Conservation (phyloP, 345 rosid genomes). For the Melaleuca quinquenervia region DNA sequence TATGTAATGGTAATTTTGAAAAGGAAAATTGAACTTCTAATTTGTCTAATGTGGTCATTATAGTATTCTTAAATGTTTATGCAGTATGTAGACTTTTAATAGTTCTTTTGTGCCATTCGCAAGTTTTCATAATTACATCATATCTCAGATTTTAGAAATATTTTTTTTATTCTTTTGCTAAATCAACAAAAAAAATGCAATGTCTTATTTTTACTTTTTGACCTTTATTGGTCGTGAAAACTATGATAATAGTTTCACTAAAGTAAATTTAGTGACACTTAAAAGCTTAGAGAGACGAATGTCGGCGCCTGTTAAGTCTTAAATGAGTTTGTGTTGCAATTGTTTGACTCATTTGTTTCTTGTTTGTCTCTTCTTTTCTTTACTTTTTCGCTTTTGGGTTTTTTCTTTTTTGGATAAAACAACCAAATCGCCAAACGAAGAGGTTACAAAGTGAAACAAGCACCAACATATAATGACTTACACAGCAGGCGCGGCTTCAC, state of each 20-base stretch:
- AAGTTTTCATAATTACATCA: not conserved
- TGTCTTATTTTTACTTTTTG: not conserved
- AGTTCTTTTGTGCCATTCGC: not conserved
- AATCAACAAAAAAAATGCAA: not conserved
- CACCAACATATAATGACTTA: not conserved
- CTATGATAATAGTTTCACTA: no score
- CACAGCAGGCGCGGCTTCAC: not conserved
- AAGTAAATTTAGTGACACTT: not conserved
- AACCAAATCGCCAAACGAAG: not conserved
- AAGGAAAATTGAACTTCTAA: not conserved
- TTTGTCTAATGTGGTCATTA: not conserved
- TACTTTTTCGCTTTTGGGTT: not conserved
- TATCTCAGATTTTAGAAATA: not conserved
- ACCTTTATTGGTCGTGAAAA: no score
- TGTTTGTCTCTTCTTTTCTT: fast-evolving
- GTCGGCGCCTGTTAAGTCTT: not conserved
- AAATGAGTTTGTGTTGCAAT: not conserved
- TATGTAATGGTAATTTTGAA: not conserved
- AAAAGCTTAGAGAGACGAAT: not conserved
- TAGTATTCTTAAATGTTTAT: not conserved
- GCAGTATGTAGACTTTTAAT: not conserved
- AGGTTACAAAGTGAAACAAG: not conserved
- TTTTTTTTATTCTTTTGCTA: not conserved
- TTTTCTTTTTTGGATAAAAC: no score
- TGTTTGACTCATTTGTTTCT: not conserved